Conservation (phyloP, 768 basidiomycete genomes). For the Mrakia gelida region DNA sequence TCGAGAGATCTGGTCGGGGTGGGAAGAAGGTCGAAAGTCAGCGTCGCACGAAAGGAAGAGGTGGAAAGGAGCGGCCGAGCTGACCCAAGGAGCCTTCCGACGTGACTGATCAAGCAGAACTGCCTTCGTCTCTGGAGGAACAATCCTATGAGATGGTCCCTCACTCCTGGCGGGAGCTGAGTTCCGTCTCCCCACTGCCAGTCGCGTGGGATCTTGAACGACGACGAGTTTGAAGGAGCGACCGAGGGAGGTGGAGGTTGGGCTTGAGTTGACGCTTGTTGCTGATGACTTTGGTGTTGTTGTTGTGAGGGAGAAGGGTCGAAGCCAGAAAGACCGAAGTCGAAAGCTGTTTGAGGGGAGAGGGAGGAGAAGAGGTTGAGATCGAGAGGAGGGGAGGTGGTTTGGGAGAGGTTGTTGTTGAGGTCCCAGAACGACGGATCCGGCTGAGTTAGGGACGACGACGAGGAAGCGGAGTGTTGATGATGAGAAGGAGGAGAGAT, state of each 20-base stretch:
- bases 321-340: neutral
- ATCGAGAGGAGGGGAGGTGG: neutral
- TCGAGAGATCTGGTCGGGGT: neutral
- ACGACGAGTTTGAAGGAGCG: neutral
- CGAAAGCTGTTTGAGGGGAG: neutral
- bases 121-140: neutral
- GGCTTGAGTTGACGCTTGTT: too few species aligned
- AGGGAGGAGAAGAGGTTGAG: neutral
- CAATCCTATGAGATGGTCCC: neutral
- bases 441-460: neutral
- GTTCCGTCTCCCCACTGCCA: conserved; percentile 5
- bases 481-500: neutral
- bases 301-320: neutral
- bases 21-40: neutral
- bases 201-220: neutral
- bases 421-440: neutral
- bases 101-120: neutral
- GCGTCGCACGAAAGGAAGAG: neutral
- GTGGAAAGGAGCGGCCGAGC: neutral
- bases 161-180: neutral
- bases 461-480: neutral
- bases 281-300: too few species aligned
- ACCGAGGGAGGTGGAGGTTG: neutral
- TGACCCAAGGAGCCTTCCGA: neutral
- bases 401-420: neutral